Percentiles rank a stretch among this genome's conserved stretches.
These are phyloP conservation scores for Nadsonia starkeyi-henricii DNA, from an alignment of 1,139 yeast genomes.

Conservation along the genomic window DNA sequence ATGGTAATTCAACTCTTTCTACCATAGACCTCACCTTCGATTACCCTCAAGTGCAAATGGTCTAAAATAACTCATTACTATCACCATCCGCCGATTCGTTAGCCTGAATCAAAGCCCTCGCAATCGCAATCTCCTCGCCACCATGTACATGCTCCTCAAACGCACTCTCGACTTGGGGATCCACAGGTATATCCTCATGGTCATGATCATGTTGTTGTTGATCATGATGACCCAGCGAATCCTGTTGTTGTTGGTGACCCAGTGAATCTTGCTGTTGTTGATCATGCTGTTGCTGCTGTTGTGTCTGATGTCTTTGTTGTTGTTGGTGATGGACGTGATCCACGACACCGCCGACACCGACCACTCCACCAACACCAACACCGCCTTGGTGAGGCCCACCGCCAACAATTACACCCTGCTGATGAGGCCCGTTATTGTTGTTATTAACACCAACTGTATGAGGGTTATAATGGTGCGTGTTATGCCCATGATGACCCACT, in stretches of 20 bases:
- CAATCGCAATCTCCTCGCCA: conserved; percentile 50
- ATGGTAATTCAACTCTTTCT: too few relatives aligned
- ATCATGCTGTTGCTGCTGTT: conserved; percentile 8
- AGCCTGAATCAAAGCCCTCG: conserved; percentile 51
- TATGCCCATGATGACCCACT: too few relatives aligned
- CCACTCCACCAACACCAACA: too few relatives aligned
- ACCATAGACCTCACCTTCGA: too few relatives aligned
- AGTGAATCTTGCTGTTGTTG: conserved; percentile 5
- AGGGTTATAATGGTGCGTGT: too few relatives aligned
- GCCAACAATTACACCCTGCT: too few relatives aligned
- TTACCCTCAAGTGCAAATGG: too few relatives aligned
- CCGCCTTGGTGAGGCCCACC: too few relatives aligned
- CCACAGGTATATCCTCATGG: conserved; percentile 33
- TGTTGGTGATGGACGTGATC: conserved; percentile 12
- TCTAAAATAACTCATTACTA: background rate
- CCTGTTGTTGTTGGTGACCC: conserved; percentile 6
- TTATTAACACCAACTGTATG: too few relatives aligned
- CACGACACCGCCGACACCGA: too few relatives aligned
- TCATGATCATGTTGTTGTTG: conserved; percentile 20
- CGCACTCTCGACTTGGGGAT: conserved; percentile 45
- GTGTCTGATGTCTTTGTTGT: conserved; percentile 8
- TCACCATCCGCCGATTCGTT: conserved; percentile 27
- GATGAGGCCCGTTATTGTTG: too few relatives aligned
- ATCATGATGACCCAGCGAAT: conserved; percentile 8
- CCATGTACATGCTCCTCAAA: conserved; percentile 33